Conservation (phyloP, 371 early-diverging fungal species). For the Mucor saturninus region DNA sequence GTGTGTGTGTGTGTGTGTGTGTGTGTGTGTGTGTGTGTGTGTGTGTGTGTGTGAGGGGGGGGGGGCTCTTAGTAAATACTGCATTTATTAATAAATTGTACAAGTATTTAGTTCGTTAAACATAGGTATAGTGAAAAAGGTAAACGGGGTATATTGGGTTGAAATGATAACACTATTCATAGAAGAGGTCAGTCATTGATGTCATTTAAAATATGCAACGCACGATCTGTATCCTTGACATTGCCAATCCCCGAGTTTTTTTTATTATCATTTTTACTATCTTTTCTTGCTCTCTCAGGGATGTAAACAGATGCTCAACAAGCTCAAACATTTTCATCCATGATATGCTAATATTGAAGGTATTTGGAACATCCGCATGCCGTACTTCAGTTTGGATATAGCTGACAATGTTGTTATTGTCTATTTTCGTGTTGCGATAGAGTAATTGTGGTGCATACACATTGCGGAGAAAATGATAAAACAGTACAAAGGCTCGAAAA, state of each 20-base stretch:
- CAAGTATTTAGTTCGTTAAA: no score
- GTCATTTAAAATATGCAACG: no score
- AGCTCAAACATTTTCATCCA: conserved; percentile 25
- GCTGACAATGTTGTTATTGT: conserved; percentile 15
- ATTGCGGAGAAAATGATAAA: conserved; percentile 12
- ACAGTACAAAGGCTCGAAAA: conserved; percentile 25
- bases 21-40: no score
- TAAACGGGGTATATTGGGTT: no score
- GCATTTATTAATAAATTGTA: no score
- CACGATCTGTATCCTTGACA: conserved; percentile 10
- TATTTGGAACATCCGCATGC: conserved; percentile 21
- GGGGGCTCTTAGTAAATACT: no score
- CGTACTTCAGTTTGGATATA: conserved; percentile 26
- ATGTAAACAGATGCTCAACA: conserved; percentile 16
- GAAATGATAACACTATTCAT: no score
- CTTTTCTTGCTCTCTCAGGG: conserved; percentile 17
- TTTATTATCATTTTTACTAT: conserved; percentile 11
- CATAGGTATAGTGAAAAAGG: no score
- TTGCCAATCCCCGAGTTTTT: neutral
- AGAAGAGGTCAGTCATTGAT: no score
- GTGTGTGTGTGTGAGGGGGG: no score
- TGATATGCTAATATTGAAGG: conserved; percentile 16
- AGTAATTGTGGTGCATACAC: conserved; percentile 7
- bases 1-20: no score
- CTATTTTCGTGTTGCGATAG: conserved; percentile 20